Evolutionary conservation across 2,329 filamentous ascomycete genomes (phyloP).

Genomic region (Fusarium agapanthi): DNA sequence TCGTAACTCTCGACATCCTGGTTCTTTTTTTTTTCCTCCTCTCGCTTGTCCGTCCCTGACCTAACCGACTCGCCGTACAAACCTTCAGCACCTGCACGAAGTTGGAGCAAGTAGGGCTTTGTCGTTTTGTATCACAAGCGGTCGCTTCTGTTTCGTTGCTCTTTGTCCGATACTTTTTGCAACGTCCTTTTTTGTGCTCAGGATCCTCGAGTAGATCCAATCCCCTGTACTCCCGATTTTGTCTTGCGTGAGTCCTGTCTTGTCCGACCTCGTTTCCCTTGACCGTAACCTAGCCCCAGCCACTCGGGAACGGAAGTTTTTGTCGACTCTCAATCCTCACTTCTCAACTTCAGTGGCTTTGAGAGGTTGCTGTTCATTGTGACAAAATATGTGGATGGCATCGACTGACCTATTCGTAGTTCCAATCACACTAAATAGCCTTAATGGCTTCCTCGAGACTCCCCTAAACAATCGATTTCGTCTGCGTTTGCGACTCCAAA

Average conservation of each 20-base stretch:
- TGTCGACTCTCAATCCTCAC: conserved; percentile 1
- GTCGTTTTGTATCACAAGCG: conserved; percentile 25
- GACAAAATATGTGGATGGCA: neutral
- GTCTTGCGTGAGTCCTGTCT: conserved; percentile 36
- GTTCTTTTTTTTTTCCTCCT: conserved; percentile 10
- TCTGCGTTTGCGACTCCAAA: conserved; percentile 20
- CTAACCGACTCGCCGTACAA: conserved; percentile 11
- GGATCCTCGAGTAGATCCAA: conserved; percentile 43
- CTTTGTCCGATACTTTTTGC: conserved; percentile 32
- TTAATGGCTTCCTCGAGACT: conserved; percentile 46
- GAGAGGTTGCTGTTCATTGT: neutral
- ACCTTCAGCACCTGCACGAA: conserved; percentile 11
- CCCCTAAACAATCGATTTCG: conserved; percentile 39
- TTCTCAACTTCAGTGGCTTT: neutral
- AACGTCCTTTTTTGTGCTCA: conserved; percentile 23
- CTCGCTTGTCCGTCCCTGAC: conserved; percentile 10
- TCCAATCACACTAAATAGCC: conserved; percentile 16
- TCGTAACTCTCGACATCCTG: conserved; percentile 30
- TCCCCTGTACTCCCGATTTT: conserved; percentile 35
- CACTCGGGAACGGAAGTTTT: conserved; percentile 13
- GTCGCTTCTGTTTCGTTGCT: conserved; percentile 22
- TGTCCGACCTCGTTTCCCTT: conserved; percentile 27
- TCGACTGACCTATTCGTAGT: conserved; percentile 31
- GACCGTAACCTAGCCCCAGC: conserved; percentile 24
- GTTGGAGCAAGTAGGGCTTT: neutral